A percentile compares a stretch with the other conserved stretches of the same genome.
phyloP scores from a whole-genome alignment of 805 yeast species.

The Pichia nakasei region DNA sequence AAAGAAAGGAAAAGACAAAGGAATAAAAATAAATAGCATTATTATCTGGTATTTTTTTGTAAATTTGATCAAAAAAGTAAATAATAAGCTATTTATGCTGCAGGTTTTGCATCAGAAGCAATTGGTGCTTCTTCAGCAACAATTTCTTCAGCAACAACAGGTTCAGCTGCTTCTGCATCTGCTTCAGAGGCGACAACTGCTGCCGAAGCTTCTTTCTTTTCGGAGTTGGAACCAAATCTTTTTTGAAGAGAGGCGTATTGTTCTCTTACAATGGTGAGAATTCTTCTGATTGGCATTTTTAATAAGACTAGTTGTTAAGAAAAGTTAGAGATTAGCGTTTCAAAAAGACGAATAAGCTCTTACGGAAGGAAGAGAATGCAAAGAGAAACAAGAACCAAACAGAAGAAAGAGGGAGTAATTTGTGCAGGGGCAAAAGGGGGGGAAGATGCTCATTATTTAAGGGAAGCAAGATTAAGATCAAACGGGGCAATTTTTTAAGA shows the following conservation, averaged over 20 bases:
- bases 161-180: slow-evolving; percentile 9
- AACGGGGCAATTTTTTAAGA: not conserved
- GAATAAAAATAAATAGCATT: too few species aligned
- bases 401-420: not conserved
- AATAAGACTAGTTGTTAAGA: not conserved
- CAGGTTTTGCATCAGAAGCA: slow-evolving; percentile 10
- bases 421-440: not conserved
- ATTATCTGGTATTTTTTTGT: too few species aligned
- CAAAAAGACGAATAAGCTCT: not conserved
- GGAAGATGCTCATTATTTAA: not conserved
- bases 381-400: not conserved
- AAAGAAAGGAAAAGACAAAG: too few species aligned
- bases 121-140: slow-evolving; percentile 15
- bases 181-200: slow-evolving; percentile 14
- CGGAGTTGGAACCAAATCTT: slow-evolving; percentile 18
- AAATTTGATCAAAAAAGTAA: not conserved
- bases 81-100: slow-evolving; percentile 6
- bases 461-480: not conserved
- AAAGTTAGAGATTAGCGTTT: not conserved
- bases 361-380: not conserved
- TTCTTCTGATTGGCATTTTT: slow-evolving; percentile 29
- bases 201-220: slow-evolving; percentile 10
- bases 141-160: slow-evolving; percentile 3
- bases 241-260: slow-evolving; percentile 25
- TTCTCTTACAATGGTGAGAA: slow-evolving; percentile 23